A percentile compares a stretch with the other conserved stretches of the same genome.
These are phyloP conservation scores for Passiflora organensis DNA, from an alignment of 345 rosid species.

Conservation along the genomic window DNA sequence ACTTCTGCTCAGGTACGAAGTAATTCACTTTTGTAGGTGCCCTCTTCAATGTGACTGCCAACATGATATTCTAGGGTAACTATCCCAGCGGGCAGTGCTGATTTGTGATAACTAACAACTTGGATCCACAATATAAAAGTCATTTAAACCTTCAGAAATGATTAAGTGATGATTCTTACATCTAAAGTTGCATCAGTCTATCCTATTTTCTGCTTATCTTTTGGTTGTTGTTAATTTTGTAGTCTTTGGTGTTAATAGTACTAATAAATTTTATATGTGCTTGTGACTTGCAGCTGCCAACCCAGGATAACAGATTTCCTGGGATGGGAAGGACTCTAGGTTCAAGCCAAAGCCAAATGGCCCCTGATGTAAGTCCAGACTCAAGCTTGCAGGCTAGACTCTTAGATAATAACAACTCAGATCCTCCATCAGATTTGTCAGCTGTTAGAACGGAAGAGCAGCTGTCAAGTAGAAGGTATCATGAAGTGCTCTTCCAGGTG, in stretches of 20 bases:
- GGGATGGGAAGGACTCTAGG: slow-evolving; percentile 76
- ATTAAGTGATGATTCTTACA: too few species aligned
- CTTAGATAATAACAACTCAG: slow-evolving; percentile 49
- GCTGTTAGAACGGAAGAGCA: slow-evolving; percentile 31
- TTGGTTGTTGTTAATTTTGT: not conserved
- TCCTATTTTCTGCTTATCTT: slow-evolving; percentile 11
- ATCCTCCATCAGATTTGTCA: slow-evolving; percentile 33
- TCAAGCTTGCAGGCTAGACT: slow-evolving; percentile 76
- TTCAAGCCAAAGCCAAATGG: slow-evolving; percentile 37
- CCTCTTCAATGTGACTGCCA: not conserved
- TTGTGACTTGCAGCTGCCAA: slow-evolving; percentile 42
- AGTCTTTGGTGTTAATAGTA: slow-evolving; percentile 6
- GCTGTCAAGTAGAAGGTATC: slow-evolving; percentile 49
- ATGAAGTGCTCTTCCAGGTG: slow-evolving; percentile 13
- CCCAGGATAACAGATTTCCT: slow-evolving; percentile 69
- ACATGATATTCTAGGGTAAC: not conserved
- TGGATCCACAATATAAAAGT: too few species aligned
- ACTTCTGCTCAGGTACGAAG: slow-evolving; percentile 53
- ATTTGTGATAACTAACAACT: not conserved
- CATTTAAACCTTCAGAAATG: too few species aligned
- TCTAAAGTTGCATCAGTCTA: not conserved
- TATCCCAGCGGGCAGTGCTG: not conserved
- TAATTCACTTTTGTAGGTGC: slow-evolving; percentile 1
- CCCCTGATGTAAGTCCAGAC: slow-evolving; percentile 45
- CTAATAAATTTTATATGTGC: slow-evolving; percentile 11